Base-by-base conservation (phyloP, 352 stramenopile genomes). In the Achlya hypogyna region DNA sequence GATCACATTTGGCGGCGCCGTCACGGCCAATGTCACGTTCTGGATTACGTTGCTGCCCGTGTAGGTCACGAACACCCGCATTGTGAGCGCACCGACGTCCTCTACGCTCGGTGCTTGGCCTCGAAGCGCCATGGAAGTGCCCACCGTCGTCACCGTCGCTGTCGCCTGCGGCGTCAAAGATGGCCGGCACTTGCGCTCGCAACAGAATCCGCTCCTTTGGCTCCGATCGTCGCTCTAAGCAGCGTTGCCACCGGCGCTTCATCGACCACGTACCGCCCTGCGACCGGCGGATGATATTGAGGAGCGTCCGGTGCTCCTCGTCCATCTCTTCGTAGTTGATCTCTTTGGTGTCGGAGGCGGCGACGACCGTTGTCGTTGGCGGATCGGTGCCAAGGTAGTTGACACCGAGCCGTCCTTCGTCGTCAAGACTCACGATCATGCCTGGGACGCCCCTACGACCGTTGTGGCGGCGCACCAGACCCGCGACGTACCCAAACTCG, bases 251-350 rank as follows among this genome's bases (percentile, higher is more conserved):
- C 0, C 0, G 1, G 29, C 20, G 9, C 29, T n/a, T 18, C 51
- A 56, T 56, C 20, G 29, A 18, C n/a, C n/a, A 63, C 23, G 63
- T 28, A 31, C 59, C 65, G 10, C 78, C 76, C 32, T 93, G 85
- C n/a, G 79, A 73, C 4, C 84, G 76, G 9, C 87, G 74, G 54
- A 96, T 96, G n/a, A 93, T 80, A 56, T 91, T 87, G 16, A 96
- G 75, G 18, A 97, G 69, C 51, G 86, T 75, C 18, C 87, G 83
- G 49, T 96, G 86, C 68, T 96, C 89, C 54, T 92, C 84, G 60
- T 97, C 88, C 74, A 96, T 95, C 62, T 95, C 86, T 59, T 94
- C 87, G 54, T 96, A 96, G 64, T 96, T 93, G 42, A 97, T 72
- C 28, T 95, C 86, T 51, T 95, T 95, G 20, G 74, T 76, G 32